Evolutionary conservation across 306 rosid species (phyloP).

Genomic region (Lathyrus oleraceus): DNA sequence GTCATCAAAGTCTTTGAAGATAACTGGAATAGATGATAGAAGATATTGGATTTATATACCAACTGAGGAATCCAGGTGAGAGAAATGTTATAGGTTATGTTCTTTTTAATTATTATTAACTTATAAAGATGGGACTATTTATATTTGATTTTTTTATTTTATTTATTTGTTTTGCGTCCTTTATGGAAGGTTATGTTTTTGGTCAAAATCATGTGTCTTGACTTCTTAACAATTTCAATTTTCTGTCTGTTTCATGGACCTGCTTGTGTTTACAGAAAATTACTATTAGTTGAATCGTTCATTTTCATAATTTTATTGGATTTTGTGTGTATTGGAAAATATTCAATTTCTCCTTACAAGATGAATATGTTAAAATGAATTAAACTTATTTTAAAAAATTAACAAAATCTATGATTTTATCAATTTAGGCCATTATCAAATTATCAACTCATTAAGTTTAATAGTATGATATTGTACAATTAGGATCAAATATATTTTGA

Average conservation of each 20-base stretch:
- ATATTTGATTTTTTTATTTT: background rate
- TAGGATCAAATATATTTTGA: no score
- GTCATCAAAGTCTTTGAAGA: conserved; percentile 76
- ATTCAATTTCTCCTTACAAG: background rate
- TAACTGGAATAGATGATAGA: conserved; percentile 88
- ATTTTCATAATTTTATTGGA: background rate
- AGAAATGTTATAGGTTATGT: background rate
- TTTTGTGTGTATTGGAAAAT: background rate
- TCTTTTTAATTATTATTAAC: background rate
- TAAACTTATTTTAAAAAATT: background rate
- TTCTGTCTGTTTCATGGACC: conserved; percentile 1
- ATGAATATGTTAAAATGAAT: background rate
- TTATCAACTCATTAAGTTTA: background rate
- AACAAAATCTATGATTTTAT: background rate
- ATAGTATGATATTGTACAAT: background rate
- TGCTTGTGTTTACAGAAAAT: background rate
- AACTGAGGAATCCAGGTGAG: conserved; percentile 86
- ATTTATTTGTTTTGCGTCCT: conserved; percentile 2
- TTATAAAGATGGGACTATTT: background rate
- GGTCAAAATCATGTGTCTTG: conserved; percentile 31
- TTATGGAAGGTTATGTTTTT: background rate
- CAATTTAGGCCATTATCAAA: background rate
- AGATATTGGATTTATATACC: conserved; percentile 83
- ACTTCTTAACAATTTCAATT: background rate
- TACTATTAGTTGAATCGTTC: background rate